Conservation (phyloP, 2,329 filamentous ascomycete species). For the Chaetothyriales sp. region DNA sequence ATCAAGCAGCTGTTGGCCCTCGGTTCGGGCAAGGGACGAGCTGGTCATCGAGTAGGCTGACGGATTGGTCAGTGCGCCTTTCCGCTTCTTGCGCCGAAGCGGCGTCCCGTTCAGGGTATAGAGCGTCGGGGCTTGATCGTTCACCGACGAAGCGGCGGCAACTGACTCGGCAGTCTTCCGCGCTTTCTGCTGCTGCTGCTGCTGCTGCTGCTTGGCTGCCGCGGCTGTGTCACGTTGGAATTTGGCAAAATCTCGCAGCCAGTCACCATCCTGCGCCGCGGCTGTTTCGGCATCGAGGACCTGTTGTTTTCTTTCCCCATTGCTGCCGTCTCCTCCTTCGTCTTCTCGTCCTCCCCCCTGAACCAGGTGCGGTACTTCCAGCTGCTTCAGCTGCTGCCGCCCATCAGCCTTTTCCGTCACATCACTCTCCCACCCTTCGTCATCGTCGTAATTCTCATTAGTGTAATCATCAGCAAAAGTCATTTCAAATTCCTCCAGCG, state of each 20-base stretch:
- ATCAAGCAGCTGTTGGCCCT: slow-evolving; percentile 72
- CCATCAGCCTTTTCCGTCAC: slow-evolving; percentile 56
- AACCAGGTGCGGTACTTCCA: background rate
- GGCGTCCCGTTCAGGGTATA: slow-evolving; percentile 49
- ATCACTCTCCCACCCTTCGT: slow-evolving; percentile 90
- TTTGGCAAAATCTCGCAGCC: slow-evolving; percentile 83
- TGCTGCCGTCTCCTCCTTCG: background rate
- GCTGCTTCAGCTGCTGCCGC: background rate
- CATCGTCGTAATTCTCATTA: slow-evolving; percentile 61
- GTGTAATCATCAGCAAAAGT: slow-evolving; percentile 42
- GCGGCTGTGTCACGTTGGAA: slow-evolving; percentile 60
- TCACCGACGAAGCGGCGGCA: slow-evolving; percentile 26
- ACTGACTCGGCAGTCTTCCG: slow-evolving; percentile 23
- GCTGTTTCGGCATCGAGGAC: slow-evolving; percentile 11
- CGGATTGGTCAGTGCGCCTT: slow-evolving; percentile 76
- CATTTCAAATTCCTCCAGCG: slow-evolving; percentile 65
- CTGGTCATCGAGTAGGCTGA: slow-evolving; percentile 87
- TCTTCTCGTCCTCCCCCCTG: background rate
- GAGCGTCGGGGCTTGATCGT: slow-evolving; percentile 27
- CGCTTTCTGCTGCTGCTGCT: slow-evolving; percentile 23
- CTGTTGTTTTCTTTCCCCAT: background rate
- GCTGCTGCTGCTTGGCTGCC: slow-evolving; percentile 27
- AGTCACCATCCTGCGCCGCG: slow-evolving; percentile 55
- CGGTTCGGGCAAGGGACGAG: slow-evolving; percentile 71
- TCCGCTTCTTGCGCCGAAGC: slow-evolving; percentile 72